phyloP scores from a whole-genome alignment of 108 stramenopile species.

The Bacterosira constricta region DNA sequence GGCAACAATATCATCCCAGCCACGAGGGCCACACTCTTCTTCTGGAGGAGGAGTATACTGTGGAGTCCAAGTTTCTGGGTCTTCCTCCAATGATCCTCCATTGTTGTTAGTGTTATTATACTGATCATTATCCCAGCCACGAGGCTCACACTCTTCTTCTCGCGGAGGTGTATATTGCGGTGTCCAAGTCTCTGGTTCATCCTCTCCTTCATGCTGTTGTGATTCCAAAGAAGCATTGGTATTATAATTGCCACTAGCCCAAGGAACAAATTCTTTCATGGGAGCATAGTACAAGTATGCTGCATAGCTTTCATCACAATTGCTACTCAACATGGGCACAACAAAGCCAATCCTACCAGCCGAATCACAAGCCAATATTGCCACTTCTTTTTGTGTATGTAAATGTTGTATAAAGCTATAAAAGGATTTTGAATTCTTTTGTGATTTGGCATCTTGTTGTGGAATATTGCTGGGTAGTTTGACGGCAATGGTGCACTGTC shows the following conservation, averaged over 20 bases:
- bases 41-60: conserved; percentile 50
- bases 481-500: conserved; percentile 60
- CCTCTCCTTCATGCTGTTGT: not conserved
- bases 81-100: not conserved
- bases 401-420: conserved; percentile 52
- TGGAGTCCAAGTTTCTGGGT: conserved; percentile 42
- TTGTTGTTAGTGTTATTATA: not conserved
- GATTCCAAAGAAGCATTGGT: not conserved
- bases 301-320: conserved; percentile 1
- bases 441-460: conserved; percentile 21
- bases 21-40: conserved; percentile 29
- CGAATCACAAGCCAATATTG: conserved; percentile 68
- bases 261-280: conserved; percentile 34
- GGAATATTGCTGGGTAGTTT: conserved; percentile 49
- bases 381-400: conserved; percentile 43
- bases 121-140: conserved; percentile 11
- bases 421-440: conserved; percentile 64
- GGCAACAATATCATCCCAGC: conserved; percentile 8
- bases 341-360: conserved; percentile 68
- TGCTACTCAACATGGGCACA: conserved; percentile 26
- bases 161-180: conserved; percentile 31
- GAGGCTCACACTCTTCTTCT: conserved; percentile 5
- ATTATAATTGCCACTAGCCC: conserved; percentile 51
- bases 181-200: conserved; percentile 35
- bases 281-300: conserved; percentile 35